Evolutionary conservation across 441 rosid genomes (phyloP).

Genomic region (Gossypium trilobum): DNA sequence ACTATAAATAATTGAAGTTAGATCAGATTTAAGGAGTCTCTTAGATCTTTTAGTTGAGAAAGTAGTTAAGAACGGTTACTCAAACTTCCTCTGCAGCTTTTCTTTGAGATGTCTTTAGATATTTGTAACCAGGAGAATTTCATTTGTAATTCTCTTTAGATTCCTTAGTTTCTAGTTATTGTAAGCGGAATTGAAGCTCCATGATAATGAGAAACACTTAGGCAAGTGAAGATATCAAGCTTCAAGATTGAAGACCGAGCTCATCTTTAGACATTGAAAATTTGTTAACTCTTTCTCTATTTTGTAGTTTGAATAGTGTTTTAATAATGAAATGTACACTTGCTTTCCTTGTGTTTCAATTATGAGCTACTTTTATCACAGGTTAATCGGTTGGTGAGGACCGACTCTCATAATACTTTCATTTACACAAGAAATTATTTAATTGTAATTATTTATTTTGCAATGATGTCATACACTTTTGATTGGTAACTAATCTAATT

Average conservation of each 20-base stretch:
- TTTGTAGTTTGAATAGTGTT: background rate
- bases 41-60: background rate
- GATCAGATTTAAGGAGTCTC: background rate
- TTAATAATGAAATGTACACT: background rate
- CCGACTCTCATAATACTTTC: background rate
- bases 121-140: background rate
- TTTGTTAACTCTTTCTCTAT: background rate
- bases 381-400: background rate
- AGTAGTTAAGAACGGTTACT: background rate
- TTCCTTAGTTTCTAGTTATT: background rate
- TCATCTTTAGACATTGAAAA: background rate
- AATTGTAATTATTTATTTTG: no score
- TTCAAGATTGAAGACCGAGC: background rate
- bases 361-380: background rate
- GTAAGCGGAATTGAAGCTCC: background rate
- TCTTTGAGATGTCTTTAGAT: background rate
- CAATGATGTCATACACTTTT: background rate
- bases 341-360: background rate
- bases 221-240: background rate
- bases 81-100: background rate
- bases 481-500: background rate
- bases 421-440: background rate
- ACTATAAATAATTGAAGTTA: background rate
- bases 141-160: background rate
- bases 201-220: background rate